phyloP scores from a whole-genome alignment of 768 basidiomycete species.

The Xerocomellus amylosporus region DNA sequence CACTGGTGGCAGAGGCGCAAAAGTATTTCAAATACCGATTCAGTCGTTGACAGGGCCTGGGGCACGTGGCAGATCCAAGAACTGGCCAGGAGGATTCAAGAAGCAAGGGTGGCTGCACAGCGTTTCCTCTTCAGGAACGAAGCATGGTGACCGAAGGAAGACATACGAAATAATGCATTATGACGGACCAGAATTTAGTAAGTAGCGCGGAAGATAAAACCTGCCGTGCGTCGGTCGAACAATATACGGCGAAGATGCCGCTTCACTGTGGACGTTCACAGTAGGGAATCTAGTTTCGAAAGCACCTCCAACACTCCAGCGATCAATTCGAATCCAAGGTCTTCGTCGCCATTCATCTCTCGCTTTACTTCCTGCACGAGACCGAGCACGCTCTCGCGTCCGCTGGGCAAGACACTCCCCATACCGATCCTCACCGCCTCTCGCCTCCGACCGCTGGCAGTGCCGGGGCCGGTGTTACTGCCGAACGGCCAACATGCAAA shows the following conservation, averaged over 20 bases:
- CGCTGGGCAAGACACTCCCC: conserved; percentile 49
- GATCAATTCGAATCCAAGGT: conserved; percentile 85
- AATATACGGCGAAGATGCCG: background rate
- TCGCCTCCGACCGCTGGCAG: conserved; percentile 40
- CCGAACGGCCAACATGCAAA: conserved; percentile 91
- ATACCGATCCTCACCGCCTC: conserved; percentile 50
- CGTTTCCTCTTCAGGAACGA: background rate
- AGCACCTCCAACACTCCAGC: conserved; percentile 93
- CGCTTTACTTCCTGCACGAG: conserved; percentile 70
- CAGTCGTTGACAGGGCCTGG: too few relatives aligned
- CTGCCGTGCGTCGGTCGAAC: background rate
- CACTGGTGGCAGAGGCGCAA: too few relatives aligned
- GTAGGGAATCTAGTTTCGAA: conserved; percentile 78
- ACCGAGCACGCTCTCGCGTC: conserved; percentile 69
- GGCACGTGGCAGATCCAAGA: too few relatives aligned
- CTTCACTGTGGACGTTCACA: conserved; percentile 19
- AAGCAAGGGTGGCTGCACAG: too few relatives aligned
- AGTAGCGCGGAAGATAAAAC: conserved; percentile 4
- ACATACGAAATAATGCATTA: conserved; percentile 9
- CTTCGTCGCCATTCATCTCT: conserved; percentile 71
- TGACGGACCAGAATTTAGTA: conserved; percentile 1
- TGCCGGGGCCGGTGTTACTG: conserved; percentile 33
- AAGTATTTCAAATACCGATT: background rate
- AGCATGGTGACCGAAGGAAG: background rate
- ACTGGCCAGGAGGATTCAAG: too few relatives aligned